Evolutionary conservation across 495 filamentous ascomycete genomes (phyloP).

Genomic region (Rhizodiscina lignyota): DNA sequence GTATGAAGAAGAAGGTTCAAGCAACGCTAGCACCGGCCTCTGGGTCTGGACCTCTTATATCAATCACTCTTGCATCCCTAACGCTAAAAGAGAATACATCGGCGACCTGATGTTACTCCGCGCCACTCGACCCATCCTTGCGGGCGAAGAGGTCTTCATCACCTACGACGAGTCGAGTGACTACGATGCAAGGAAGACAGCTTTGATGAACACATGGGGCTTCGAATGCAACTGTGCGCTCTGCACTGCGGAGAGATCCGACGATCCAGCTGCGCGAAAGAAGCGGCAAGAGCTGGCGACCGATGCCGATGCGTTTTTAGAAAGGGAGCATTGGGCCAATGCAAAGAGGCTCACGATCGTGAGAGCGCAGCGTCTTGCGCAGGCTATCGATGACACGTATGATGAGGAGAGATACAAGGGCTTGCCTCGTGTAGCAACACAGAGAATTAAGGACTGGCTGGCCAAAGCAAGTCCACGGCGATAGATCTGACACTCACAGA

Average conservation of each 20-base stretch:
- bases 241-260: constrained; percentile 13
- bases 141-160: constrained; percentile 9
- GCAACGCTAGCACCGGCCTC: constrained; percentile 10
- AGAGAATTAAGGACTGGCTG: constrained; percentile 19
- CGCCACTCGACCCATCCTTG: constrained; percentile 6
- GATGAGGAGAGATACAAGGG: constrained; percentile 17
- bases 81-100: constrained; percentile 6
- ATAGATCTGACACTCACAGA: too few species aligned
- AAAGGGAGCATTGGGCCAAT: constrained; percentile 11
- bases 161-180: constrained; percentile 4
- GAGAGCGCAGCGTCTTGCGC: constrained; percentile 14
- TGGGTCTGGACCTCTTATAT: constrained; percentile 7
- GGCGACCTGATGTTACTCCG: constrained; percentile 8
- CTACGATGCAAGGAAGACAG: constrained; percentile 5
- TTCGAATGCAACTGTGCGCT: constrained; percentile 13
- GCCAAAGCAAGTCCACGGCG: constrained; percentile 8
- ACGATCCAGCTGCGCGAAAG: constrained; percentile 14
- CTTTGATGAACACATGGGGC: constrained; percentile 10
- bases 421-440: constrained; percentile 14
- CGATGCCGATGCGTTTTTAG: constrained; percentile 17
- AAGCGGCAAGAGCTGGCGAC: constrained; percentile 15
- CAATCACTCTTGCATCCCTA: constrained; percentile 12
- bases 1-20: constrained; percentile 11
- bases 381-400: constrained; percentile 18
- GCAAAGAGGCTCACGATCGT: constrained; percentile 13